A percentile compares a stretch with the other conserved stretches of the same genome.
Conservation (phyloP, 306 rosid genomes). For the Prunus persica region DNA sequence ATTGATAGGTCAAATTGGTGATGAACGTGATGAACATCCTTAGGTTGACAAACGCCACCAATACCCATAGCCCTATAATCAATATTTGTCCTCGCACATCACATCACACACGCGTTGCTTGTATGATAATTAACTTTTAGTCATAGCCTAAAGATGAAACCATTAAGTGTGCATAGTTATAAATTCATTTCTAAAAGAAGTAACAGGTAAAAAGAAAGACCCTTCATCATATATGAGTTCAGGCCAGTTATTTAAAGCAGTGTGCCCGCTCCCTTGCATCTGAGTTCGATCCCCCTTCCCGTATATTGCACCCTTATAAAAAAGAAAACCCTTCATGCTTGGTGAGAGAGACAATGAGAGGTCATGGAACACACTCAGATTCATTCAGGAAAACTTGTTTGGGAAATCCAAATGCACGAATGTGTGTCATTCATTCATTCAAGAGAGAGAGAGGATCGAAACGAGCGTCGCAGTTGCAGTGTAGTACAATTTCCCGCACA, state of each 20-base stretch:
- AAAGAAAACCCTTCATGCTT: no score
- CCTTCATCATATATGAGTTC: no score
- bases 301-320: no score
- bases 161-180: neutral
- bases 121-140: neutral
- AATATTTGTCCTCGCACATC: neutral
- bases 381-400: no score
- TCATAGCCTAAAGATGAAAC: slow-evolving; percentile 1
- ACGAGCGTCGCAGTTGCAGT: neutral
- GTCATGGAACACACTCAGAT: no score
- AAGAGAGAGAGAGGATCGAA: neutral
- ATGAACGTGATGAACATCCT: slow-evolving; percentile 53
- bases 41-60: slow-evolving; percentile 58
- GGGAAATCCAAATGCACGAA: no score
- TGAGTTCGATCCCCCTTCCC: no score
- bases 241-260: no score
- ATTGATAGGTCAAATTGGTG: slow-evolving; percentile 32
- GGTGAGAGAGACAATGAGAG: neutral
- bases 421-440: neutral
- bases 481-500: neutral
- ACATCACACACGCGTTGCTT: neutral
- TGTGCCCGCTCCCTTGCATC: no score
- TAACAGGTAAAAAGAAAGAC: no score
- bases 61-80: neutral
- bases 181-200: neutral